Evolutionary conservation across 495 filamentous ascomycete species (phyloP).

Genomic region (Bombardia bombarda): DNA sequence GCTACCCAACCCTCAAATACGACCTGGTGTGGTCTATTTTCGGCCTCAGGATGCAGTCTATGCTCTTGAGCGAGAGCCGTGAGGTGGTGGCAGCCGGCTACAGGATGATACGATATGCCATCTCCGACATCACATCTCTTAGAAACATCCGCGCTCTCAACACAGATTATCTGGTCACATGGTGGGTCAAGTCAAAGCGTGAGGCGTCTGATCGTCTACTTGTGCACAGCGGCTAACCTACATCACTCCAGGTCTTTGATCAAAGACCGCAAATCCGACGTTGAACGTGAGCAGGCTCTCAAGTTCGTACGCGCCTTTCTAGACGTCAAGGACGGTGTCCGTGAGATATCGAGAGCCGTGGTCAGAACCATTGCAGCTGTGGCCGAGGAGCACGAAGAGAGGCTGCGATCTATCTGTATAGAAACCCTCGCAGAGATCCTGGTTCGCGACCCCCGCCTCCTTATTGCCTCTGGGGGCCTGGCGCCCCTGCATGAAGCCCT

Average conservation of each 20-base stretch:
- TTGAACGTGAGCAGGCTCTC: slow-evolving; percentile 92
- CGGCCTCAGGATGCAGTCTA: slow-evolving; percentile 82
- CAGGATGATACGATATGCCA: slow-evolving; percentile 84
- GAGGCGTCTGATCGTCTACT: slow-evolving; percentile 12
- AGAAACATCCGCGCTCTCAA: slow-evolving; percentile 79
- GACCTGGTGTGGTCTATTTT: slow-evolving; percentile 93
- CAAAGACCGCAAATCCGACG: slow-evolving; percentile 90
- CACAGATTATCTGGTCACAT: slow-evolving; percentile 84
- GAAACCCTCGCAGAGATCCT: slow-evolving; percentile 90
- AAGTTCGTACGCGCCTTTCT: slow-evolving; percentile 95
- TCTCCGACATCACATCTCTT: slow-evolving; percentile 83
- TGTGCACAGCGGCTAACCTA: not conserved
- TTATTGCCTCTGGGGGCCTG: slow-evolving; percentile 76
- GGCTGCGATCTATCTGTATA: slow-evolving; percentile 78
- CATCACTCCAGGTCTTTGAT: slow-evolving; percentile 62
- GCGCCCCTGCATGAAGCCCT: slow-evolving; percentile 76
- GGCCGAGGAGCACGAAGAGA: slow-evolving; percentile 82
- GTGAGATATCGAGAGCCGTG: slow-evolving; percentile 78
- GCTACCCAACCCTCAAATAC: slow-evolving; percentile 88
- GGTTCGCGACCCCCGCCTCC: slow-evolving; percentile 69
- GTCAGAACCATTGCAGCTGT: slow-evolving; percentile 82
- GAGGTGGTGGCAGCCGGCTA: slow-evolving; percentile 95
- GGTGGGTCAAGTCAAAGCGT: no score
- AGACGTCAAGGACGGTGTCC: slow-evolving; percentile 87
- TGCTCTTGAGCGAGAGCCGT: slow-evolving; percentile 90